Conservation (phyloP, 306 rosid species). For the Citrullus colocynthis region DNA sequence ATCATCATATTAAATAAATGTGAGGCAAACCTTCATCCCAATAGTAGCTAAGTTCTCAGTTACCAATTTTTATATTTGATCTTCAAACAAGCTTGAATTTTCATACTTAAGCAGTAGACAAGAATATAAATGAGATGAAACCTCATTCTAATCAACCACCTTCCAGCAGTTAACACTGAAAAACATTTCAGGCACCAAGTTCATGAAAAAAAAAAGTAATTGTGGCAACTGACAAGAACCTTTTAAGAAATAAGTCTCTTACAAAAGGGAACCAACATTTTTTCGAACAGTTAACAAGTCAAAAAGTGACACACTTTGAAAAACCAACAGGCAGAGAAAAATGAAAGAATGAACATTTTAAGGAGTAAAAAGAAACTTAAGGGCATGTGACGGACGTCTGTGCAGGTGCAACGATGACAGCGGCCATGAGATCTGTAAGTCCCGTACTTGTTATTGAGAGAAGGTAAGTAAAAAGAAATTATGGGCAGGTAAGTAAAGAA, state of each 20-base stretch:
- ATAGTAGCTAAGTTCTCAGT: conserved; percentile 85
- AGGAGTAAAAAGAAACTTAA: background rate
- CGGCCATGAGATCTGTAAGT: no score
- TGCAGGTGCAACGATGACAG: no score
- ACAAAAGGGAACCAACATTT: conserved; percentile 98
- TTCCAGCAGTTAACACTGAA: background rate
- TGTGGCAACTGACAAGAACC: background rate
- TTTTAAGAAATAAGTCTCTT: conserved; percentile 22
- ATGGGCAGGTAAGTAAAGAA: no score
- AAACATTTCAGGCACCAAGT: background rate
- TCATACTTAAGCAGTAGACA: conserved; percentile 50
- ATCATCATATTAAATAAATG: conserved; percentile 6
- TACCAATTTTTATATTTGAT: conserved; percentile 64
- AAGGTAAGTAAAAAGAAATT: no score
- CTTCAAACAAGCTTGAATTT: conserved; percentile 65
- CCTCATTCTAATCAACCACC: background rate
- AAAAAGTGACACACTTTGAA: conserved; percentile 98
- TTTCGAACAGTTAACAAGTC: conserved; percentile 92
- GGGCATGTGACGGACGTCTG: background rate
- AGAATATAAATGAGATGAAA: conserved; percentile 6
- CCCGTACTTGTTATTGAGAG: no score
- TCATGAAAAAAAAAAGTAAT: background rate
- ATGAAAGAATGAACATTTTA: background rate
- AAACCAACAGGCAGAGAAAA: conserved; percentile 44
- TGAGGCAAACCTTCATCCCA: conserved; percentile 62